Conservation (phyloP, 2,329 filamentous ascomycete genomes). For the Diaporthe sp. region DNA sequence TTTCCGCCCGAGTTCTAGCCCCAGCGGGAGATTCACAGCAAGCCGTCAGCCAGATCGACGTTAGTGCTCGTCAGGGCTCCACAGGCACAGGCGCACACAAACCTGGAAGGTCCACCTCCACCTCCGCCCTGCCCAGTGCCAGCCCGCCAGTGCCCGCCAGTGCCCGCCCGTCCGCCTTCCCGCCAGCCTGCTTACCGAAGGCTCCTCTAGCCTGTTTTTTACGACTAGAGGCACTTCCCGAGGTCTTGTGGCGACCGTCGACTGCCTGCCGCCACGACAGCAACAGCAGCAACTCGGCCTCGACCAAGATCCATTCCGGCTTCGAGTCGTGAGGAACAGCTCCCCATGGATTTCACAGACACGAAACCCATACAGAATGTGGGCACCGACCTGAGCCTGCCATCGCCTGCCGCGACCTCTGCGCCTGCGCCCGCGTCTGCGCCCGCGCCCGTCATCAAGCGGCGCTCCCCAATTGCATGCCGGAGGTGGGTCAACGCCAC, state of each 20-base stretch:
- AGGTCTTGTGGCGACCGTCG: conserved; percentile 29
- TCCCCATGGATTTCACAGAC: conserved; percentile 33
- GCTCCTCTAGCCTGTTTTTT: conserved; percentile 24
- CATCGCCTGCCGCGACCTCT: conserved; percentile 29
- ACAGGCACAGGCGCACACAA: conserved; percentile 6
- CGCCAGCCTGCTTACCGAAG: conserved; percentile 24
- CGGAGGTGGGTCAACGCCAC: conserved; percentile 58
- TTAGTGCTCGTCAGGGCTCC: conserved; percentile 28
- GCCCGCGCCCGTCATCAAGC: conserved; percentile 55
- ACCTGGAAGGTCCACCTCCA: conserved; percentile 7
- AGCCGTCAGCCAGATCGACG: conserved; percentile 30
- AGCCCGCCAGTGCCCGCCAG: background rate
- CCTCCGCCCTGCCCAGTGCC: conserved; percentile 6
- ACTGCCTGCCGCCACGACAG: conserved; percentile 31
- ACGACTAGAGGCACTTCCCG: conserved; percentile 22
- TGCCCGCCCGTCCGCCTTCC: background rate
- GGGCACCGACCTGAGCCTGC: conserved; percentile 27
- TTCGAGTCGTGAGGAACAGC: conserved; percentile 31
- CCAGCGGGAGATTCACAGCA: conserved; percentile 28
- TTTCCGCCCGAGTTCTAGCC: conserved; percentile 31
- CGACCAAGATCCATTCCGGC: conserved; percentile 32
- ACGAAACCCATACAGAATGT: conserved; percentile 35
- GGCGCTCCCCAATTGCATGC: conserved; percentile 67
- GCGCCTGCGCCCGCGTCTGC: conserved; percentile 17
- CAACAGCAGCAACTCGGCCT: conserved; percentile 31